Percentiles rank a stretch among this genome's conserved stretches.
These are phyloP conservation scores for Aspergillus luchuensis DNA, from an alignment of 2,329 filamentous ascomycete species.

Conservation along the genomic window DNA sequence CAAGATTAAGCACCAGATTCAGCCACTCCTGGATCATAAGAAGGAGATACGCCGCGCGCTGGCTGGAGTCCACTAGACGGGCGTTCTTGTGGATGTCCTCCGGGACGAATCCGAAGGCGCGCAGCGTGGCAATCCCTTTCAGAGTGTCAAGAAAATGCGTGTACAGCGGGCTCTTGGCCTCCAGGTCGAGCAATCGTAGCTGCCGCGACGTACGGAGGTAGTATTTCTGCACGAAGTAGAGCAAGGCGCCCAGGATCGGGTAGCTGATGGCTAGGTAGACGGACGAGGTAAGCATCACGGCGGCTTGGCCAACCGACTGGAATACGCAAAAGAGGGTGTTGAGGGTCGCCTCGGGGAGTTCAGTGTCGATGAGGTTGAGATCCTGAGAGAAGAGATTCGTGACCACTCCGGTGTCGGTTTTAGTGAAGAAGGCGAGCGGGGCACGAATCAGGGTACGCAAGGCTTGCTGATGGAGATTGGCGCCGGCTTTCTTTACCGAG, in stretches of 20 bases:
- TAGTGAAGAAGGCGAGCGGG: constrained; percentile 47
- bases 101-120: neutral
- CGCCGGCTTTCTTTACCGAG: constrained; percentile 25
- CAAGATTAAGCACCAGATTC: neutral
- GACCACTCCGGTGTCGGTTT: constrained; percentile 48
- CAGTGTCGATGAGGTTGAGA: constrained; percentile 49
- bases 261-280: constrained; percentile 29
- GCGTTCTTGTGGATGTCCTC: constrained; percentile 24
- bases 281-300: constrained; percentile 23
- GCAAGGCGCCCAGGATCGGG: neutral
- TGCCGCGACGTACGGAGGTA: neutral
- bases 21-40: constrained; percentile 3
- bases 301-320: constrained; percentile 24
- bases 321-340: constrained; percentile 24
- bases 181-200: neutral
- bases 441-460: constrained; percentile 31
- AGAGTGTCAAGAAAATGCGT: neutral
- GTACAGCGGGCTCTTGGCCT: constrained; percentile 1
- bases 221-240: neutral
- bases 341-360: constrained; percentile 28
- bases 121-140: neutral
- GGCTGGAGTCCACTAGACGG: neutral
- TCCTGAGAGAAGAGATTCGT: constrained; percentile 54
- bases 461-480: constrained; percentile 27
- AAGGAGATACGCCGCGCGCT: neutral